Evolutionary conservation across 495 filamentous ascomycete species (phyloP).

Genomic region (Hypomontagnella submonticulosa): DNA sequence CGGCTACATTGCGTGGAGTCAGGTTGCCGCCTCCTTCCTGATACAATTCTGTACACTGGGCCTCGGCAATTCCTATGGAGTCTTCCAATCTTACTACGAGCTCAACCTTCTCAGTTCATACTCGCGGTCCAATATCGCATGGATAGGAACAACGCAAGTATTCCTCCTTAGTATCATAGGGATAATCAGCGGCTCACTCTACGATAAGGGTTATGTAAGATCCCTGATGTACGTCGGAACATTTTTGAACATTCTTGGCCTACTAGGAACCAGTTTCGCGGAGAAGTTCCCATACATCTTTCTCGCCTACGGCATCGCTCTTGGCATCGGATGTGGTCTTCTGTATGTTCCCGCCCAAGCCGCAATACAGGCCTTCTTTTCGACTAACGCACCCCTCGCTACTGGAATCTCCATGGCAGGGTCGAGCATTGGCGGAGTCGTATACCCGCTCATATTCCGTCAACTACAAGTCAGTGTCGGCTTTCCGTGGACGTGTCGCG

Average conservation of each 20-base stretch:
- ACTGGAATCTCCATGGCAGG: slow-evolving; percentile 80
- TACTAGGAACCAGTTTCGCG: slow-evolving; percentile 61
- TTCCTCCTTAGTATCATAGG: slow-evolving; percentile 72
- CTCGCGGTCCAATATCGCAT: slow-evolving; percentile 55
- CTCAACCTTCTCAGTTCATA: slow-evolving; percentile 44
- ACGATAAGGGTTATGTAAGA: slow-evolving; percentile 72
- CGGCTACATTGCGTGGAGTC: slow-evolving; percentile 32
- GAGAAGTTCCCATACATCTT: slow-evolving; percentile 55
- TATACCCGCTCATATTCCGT: slow-evolving; percentile 72
- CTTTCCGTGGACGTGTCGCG: slow-evolving; percentile 72
- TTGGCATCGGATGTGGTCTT: slow-evolving; percentile 63
- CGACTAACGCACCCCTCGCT: slow-evolving; percentile 71
- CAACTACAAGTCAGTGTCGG: slow-evolving; percentile 64
- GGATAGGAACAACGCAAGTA: slow-evolving; percentile 72
- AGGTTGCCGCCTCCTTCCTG: slow-evolving; percentile 41
- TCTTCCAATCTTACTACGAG: slow-evolving; percentile 61
- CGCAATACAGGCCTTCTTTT: slow-evolving; percentile 77
- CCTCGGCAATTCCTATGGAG: slow-evolving; percentile 58
- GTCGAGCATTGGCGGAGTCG: slow-evolving; percentile 73
- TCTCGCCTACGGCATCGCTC: slow-evolving; percentile 59
- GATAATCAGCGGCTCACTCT: slow-evolving; percentile 68
- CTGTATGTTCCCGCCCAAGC: slow-evolving; percentile 76
- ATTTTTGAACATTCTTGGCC: slow-evolving; percentile 66
- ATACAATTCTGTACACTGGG: slow-evolving; percentile 48
- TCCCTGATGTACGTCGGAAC: slow-evolving; percentile 62